Evolutionary conservation across 441 rosid genomes (phyloP).

Genomic region (Mallotus japonicus): DNA sequence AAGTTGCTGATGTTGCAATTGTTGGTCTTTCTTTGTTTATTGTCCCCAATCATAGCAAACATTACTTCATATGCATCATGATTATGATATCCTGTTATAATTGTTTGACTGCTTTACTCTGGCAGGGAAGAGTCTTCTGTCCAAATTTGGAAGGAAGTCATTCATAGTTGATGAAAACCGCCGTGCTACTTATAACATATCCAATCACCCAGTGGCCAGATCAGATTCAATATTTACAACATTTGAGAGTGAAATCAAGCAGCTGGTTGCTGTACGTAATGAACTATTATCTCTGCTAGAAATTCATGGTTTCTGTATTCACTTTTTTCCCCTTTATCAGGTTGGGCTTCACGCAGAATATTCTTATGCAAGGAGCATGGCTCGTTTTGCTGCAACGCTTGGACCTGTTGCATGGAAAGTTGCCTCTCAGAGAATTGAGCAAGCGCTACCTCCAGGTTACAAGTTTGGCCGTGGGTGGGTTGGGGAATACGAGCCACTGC

Average conservation of each 20-base stretch:
- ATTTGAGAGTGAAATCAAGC: constrained; percentile 82
- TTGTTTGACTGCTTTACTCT: constrained; percentile 14
- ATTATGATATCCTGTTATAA: constrained; percentile 8
- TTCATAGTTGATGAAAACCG: constrained; percentile 61
- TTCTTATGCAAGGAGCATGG: constrained; percentile 91
- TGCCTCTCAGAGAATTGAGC: constrained; percentile 78
- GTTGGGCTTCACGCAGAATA: constrained; percentile 91
- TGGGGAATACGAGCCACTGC: constrained; percentile 89
- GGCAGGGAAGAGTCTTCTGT: constrained; percentile 53
- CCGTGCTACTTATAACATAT: constrained; percentile 61
- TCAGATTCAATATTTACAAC: constrained; percentile 78
- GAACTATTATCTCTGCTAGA: constrained; percentile 9
- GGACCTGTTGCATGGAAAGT: constrained; percentile 87
- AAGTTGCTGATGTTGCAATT: constrained; percentile 7
- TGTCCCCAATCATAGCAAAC: neutral
- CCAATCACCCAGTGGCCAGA: constrained; percentile 47
- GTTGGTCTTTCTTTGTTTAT: neutral
- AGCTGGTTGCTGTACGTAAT: constrained; percentile 79
- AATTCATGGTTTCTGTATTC: constrained; percentile 2
- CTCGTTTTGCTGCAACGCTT: constrained; percentile 88
- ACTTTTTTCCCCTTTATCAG: constrained; percentile 36
- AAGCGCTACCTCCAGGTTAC: constrained; percentile 69
- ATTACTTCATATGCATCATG: neutral
- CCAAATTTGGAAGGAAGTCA: constrained; percentile 64
- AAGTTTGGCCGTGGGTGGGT: constrained; percentile 99